Evolutionary conservation across 768 basidiomycete species (phyloP).

Genomic region (Strobilomyces echinocephalus): DNA sequence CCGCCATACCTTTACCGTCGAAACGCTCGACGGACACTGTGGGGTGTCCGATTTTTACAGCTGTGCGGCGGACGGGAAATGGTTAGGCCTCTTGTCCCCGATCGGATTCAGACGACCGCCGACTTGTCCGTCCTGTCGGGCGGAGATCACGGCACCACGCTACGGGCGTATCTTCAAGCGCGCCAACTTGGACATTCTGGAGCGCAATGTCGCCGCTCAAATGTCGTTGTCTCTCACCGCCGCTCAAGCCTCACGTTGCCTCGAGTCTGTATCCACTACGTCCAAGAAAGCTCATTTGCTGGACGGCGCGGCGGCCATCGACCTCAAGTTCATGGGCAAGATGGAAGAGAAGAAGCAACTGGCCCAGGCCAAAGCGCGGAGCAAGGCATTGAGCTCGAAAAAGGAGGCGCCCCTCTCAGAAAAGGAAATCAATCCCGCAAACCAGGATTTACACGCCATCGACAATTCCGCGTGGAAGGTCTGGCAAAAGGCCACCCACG

Average conservation of each 20-base stretch:
- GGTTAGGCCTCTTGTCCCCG: slow-evolving; percentile 43
- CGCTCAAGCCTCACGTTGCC: slow-evolving; percentile 17
- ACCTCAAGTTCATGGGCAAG: slow-evolving; percentile 14
- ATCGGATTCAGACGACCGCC: slow-evolving; percentile 39
- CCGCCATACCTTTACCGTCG: slow-evolving; percentile 63
- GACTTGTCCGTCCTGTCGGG: slow-evolving; percentile 59
- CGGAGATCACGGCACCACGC: slow-evolving; percentile 50
- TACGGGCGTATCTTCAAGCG: slow-evolving; percentile 62
- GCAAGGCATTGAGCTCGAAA: slow-evolving; percentile 10
- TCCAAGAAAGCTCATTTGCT: slow-evolving; percentile 16
- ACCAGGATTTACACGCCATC: slow-evolving; percentile 26
- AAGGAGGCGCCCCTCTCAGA: slow-evolving; percentile 23
- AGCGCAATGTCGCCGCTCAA: slow-evolving; percentile 52
- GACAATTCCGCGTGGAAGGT: slow-evolving; percentile 26
- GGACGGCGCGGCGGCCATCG: slow-evolving; percentile 7
- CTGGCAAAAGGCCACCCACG: slow-evolving; percentile 39
- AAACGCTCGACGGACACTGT: slow-evolving; percentile 62
- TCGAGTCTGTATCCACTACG: slow-evolving; percentile 28
- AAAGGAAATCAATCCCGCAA: slow-evolving; percentile 26
- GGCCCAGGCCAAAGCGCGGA: slow-evolving; percentile 10
- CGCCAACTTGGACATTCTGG: slow-evolving; percentile 60
- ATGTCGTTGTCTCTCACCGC: slow-evolving; percentile 44
- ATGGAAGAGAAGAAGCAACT: background rate
- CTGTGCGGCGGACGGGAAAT: slow-evolving; percentile 32
- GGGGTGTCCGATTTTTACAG: slow-evolving; percentile 49